Evolutionary conservation across 1,139 yeast species (phyloP).

Genomic region (Debaryomyces singareniensis): DNA sequence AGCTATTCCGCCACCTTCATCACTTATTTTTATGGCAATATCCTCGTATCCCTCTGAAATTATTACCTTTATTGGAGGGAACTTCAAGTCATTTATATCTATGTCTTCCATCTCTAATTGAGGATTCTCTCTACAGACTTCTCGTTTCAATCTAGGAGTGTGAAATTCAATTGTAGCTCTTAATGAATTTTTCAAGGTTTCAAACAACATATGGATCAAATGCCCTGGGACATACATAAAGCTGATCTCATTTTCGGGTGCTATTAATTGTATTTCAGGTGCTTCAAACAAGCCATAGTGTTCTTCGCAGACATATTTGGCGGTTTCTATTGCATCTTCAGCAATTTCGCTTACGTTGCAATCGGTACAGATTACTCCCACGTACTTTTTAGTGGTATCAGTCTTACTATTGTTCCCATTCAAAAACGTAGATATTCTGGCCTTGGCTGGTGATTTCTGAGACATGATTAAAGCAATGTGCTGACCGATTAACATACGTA

Average conservation of each 20-base stretch:
- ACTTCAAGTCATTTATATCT: slow-evolving; percentile 59
- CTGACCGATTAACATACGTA: slow-evolving; percentile 85
- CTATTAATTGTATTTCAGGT: slow-evolving; percentile 70
- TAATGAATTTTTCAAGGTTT: slow-evolving; percentile 74
- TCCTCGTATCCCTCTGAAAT: slow-evolving; percentile 91
- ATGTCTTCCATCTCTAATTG: slow-evolving; percentile 32
- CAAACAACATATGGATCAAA: slow-evolving; percentile 81
- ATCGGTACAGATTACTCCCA: slow-evolving; percentile 78
- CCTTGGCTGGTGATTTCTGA: slow-evolving; percentile 44
- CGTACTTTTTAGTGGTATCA: slow-evolving; percentile 40
- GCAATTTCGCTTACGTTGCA: slow-evolving; percentile 78
- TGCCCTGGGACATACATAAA: slow-evolving; percentile 92
- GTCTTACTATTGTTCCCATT: slow-evolving; percentile 18
- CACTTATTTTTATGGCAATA: slow-evolving; percentile 86
- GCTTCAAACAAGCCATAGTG: slow-evolving; percentile 80
- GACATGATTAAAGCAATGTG: slow-evolving; percentile 75
- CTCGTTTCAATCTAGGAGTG: slow-evolving; percentile 36
- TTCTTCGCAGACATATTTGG: slow-evolving; percentile 81
- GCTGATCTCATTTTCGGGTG: slow-evolving; percentile 57
- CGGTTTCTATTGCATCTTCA: slow-evolving; percentile 80
- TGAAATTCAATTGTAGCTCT: slow-evolving; percentile 82
- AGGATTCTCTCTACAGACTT: slow-evolving; percentile 38
- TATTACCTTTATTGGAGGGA: slow-evolving; percentile 81
- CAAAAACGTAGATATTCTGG: slow-evolving; percentile 27
- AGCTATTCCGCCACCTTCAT: slow-evolving; percentile 93